A percentile compares a stretch with the other conserved stretches of the same genome.
Conservation (phyloP, 2,329 filamentous ascomycete species). For the Albifimbria verrucaria region DNA sequence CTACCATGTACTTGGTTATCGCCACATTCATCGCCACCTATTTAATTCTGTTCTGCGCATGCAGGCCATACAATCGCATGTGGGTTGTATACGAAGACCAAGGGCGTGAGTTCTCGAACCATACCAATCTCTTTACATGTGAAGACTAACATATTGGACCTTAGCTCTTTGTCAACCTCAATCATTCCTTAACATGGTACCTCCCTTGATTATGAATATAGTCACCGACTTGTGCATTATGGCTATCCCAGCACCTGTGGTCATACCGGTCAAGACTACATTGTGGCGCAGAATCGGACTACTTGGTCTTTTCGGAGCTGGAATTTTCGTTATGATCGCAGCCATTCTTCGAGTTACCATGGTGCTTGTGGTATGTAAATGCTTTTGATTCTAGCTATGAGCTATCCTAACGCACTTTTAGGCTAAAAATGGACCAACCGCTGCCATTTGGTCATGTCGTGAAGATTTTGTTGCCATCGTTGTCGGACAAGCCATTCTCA, state of each 20-base stretch:
- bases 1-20: constrained; percentile 25
- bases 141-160: background rate
- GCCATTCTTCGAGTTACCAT: constrained; percentile 21
- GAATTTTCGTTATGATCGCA: constrained; percentile 28
- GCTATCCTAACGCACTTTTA: background rate
- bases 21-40: constrained; percentile 20
- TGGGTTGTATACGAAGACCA: constrained; percentile 32
- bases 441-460: constrained; percentile 34
- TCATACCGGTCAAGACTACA: constrained; percentile 18
- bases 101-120: constrained; percentile 22
- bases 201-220: constrained; percentile 28
- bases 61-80: constrained; percentile 27
- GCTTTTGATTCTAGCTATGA: background rate
- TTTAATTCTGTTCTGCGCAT: constrained; percentile 22
- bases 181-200: constrained; percentile 24
- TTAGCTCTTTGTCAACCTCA: constrained; percentile 24
- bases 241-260: constrained; percentile 27
- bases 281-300: constrained; percentile 25
- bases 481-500: constrained; percentile 31
- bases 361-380: constrained; percentile 20
- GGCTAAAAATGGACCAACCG: constrained; percentile 9
- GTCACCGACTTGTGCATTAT: constrained; percentile 29
- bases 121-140: background rate
- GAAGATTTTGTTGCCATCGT: constrained; percentile 33
- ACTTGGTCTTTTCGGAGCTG: constrained; percentile 25